A percentile compares a stretch with the other conserved stretches of the same genome.
Evolutionary conservation across 2,329 filamentous ascomycete species (phyloP).

Genomic region (Akanthomyces uredinophilus): DNA sequence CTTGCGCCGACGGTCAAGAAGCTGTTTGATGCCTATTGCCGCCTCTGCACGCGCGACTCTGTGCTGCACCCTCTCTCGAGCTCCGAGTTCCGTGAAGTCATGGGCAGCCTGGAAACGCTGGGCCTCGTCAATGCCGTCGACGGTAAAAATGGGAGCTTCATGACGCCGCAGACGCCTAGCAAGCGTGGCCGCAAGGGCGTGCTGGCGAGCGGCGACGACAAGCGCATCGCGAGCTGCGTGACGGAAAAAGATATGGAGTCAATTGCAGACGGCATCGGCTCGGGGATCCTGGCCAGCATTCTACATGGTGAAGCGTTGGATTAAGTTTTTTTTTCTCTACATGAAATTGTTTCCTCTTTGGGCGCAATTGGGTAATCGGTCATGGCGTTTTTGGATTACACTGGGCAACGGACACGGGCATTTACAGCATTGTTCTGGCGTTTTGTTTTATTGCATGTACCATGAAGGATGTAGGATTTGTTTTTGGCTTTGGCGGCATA

Average conservation of each 20-base stretch:
- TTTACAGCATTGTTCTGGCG: background rate
- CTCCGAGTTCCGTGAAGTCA: conserved; percentile 91
- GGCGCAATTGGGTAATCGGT: background rate
- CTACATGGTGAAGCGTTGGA: conserved; percentile 57
- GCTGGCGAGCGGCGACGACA: conserved; percentile 60
- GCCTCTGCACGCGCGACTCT: conserved; percentile 81
- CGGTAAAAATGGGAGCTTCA: conserved; percentile 64
- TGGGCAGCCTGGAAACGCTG: conserved; percentile 82
- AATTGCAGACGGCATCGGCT: conserved; percentile 59
- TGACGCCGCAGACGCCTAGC: conserved; percentile 62
- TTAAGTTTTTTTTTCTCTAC: conserved; percentile 23
- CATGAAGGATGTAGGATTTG: background rate
- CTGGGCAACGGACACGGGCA: background rate
- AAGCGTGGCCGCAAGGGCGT: conserved; percentile 61
- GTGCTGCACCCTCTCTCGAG: conserved; percentile 82
- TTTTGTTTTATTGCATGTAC: background rate
- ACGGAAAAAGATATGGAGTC: conserved; percentile 73
- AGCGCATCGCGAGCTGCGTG: conserved; percentile 71
- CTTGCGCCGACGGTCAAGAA: conserved; percentile 75
- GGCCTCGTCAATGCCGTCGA: conserved; percentile 69
- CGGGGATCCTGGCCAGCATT: conserved; percentile 58
- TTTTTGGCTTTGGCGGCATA: background rate
- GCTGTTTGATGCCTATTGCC: conserved; percentile 77
- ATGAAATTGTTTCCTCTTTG: background rate
- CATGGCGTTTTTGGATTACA: background rate